Base-by-base conservation (phyloP, 169 alveolate species). In the Theileria parva region DNA sequence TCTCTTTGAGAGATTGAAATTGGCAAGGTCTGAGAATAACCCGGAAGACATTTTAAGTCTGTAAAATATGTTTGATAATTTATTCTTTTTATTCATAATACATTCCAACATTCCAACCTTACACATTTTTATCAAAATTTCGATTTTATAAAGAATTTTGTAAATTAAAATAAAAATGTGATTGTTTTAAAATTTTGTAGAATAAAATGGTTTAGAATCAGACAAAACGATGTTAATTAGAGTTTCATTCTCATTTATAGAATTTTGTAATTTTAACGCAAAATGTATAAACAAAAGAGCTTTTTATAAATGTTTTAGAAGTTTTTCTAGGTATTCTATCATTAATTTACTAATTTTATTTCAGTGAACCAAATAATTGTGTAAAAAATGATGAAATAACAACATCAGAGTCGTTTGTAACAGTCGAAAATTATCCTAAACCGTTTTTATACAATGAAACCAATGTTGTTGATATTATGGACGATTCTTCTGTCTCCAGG, bases 401-500 rank as follows among this genome's bases (percentile, higher is more conserved):
- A 2, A 19, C 32, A 12, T n/a, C 64, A 15, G 27, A 28, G 11
- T 57, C 66, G 15, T 57, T 57, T 57, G 21, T 57, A 21, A 19
- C 66, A 57, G 27, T 25, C 11, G 15, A 57, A 8, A 17, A 19
- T 25, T 21, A 17, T 57, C n/a, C 32, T 57, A 57, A 11, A 73
- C 13, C 13, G 3, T 32, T 27, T 6, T 57, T 19, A 21, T 57
- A 6, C 5, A 57, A 57, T 28, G 65, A 70, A 37, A 81, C 59
- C 48, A 1, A 60, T 13, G 32, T 81, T 51, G 79, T 81, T 23
- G 88, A 81, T 57, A 81, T 81, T 15, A 51, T 80, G 57, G 88
- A 75, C 23, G 88, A 74, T n/a, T 23, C 19, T 15, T 59, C 32
- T 15, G 84, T 70, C 17, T 79, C 65, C 13, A 74, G 69, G 61